Conservation (phyloP, 108 stramenopile species). For the Cyclotella choctawhatcheeana region DNA sequence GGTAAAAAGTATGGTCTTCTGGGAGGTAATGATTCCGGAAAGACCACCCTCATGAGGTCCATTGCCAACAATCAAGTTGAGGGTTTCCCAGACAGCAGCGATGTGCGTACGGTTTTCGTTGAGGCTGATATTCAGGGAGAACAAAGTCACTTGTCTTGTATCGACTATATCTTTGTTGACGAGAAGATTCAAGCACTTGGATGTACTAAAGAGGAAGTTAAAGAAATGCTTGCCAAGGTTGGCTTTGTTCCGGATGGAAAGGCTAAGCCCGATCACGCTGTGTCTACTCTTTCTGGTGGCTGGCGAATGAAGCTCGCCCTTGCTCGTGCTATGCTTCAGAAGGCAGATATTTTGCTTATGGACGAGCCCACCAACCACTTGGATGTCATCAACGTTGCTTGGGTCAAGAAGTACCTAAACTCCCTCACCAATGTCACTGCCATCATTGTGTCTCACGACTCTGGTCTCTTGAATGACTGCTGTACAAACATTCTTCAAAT, state of each 20-base stretch:
- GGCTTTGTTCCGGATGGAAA: slow-evolving; percentile 96
- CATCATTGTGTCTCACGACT: slow-evolving; percentile 99
- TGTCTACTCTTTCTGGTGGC: slow-evolving; percentile 97
- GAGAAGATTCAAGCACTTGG: slow-evolving; percentile 85
- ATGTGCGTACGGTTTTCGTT: slow-evolving; percentile 98
- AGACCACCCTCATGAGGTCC: slow-evolving; percentile 99
- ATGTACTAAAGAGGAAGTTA: slow-evolving; percentile 81
- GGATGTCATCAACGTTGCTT: slow-evolving; percentile 99
- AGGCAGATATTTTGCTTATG: slow-evolving; percentile 97
- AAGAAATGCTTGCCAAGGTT: slow-evolving; percentile 91
- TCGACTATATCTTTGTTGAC: slow-evolving; percentile 96
- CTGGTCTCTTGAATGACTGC: slow-evolving; percentile 98
- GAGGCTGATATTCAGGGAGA: slow-evolving; percentile 99
- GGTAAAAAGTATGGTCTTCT: slow-evolving; percentile 98
- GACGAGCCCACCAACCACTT: slow-evolving; percentile 99
- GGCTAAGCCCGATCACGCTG: slow-evolving; percentile 97
- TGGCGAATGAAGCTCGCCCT: slow-evolving; percentile 99
- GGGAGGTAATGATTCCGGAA: slow-evolving; percentile 98
- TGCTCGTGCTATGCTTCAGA: slow-evolving; percentile 98
- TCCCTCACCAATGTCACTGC: slow-evolving; percentile 94
- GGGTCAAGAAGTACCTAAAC: slow-evolving; percentile 99
- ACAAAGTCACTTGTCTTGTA: slow-evolving; percentile 95
- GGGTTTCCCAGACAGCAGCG: slow-evolving; percentile 96
- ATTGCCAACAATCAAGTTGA: slow-evolving; percentile 99
- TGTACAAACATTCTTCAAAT: slow-evolving; percentile 98